Base-by-base conservation (phyloP, 2,329 filamentous ascomycete genomes). In the Ophiostoma novo-ulmi region DNA sequence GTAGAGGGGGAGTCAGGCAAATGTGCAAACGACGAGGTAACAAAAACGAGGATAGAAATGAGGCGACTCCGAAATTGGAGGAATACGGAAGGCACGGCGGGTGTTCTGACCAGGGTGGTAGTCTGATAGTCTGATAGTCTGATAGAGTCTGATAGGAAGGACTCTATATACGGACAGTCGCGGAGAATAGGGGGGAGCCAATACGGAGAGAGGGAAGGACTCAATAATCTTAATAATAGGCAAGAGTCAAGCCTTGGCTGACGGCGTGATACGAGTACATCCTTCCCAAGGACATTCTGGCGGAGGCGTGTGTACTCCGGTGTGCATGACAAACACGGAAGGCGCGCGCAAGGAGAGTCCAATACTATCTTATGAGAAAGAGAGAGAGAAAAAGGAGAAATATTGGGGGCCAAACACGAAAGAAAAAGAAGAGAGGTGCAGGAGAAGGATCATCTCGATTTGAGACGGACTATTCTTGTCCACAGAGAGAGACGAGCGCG, bases 221-320 rank as follows among this genome's bases (percentile, higher is more conserved):
- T 26, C n/a, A 58, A 58, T 44, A 44, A 31, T 31, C 31, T 31
- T 31, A 31, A 31, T 31, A 58, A 26, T 22, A 58, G 52, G 52
- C n/a, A 58, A 26, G 52, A 58, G 52, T n/a, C 22, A 63, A 35
- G 22, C 26, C 58, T 63, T 63, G 58, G 58, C 58, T 58, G 58
- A 35, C 58, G 58, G 58, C 58, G 58, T 63, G 58, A 63, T 63
- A 63, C 58, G 58, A 63, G 58, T 63, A 22, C 20, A 48, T 55
- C 20, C 8, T 5, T 22, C 11, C 39, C 39, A 44, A 7, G 14
- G 10, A 44, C 39, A 44, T 14, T 44, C 14, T 17, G 11, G 52
- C 22, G 52, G 52, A 26, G n/a, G n/a, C 52, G n/a, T 58, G 52
- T 58, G 52, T 58, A 26, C 52, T 26, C 52, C 52, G 52, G 52